Evolutionary conservation across 1,284 basidiomycete species (phyloP).

Genomic region (Hemileia vastatrix): DNA sequence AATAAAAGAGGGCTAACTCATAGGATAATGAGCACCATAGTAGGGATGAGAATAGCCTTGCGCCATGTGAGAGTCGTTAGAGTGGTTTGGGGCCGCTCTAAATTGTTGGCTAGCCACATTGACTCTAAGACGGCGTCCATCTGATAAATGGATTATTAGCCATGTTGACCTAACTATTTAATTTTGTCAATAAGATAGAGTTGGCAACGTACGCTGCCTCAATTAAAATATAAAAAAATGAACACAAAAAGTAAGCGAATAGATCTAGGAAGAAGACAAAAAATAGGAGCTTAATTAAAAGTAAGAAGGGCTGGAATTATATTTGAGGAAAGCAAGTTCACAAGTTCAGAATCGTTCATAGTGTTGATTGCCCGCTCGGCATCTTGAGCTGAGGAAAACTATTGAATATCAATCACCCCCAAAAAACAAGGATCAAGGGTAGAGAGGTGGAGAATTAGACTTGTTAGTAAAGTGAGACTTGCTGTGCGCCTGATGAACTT

Average conservation of each 20-base stretch:
- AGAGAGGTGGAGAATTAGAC: neutral
- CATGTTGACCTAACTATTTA: no score
- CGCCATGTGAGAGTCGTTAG: neutral
- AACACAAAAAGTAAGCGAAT: neutral
- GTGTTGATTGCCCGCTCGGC: conserved; percentile 12
- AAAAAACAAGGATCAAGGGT: no score
- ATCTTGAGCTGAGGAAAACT: conserved; percentile 12
- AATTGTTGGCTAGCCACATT: conserved; percentile 10
- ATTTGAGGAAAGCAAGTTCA: neutral
- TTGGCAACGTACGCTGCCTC: neutral
- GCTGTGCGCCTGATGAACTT: neutral
- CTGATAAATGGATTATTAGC: neutral
- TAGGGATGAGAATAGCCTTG: no score
- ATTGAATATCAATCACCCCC: no score
- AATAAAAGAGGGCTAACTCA: no score
- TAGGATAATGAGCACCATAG: no score
- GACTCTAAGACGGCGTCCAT: conserved; percentile 10
- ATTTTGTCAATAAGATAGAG: no score
- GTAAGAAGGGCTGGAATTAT: neutral
- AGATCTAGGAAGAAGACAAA: neutral
- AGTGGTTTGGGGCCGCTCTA: neutral
- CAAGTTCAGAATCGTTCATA: conserved; percentile 16
- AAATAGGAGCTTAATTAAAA: neutral
- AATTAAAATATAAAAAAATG: neutral
- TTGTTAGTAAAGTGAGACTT: neutral